Conservation (phyloP, 441 rosid species). For the Eugenia klotzschiana region DNA sequence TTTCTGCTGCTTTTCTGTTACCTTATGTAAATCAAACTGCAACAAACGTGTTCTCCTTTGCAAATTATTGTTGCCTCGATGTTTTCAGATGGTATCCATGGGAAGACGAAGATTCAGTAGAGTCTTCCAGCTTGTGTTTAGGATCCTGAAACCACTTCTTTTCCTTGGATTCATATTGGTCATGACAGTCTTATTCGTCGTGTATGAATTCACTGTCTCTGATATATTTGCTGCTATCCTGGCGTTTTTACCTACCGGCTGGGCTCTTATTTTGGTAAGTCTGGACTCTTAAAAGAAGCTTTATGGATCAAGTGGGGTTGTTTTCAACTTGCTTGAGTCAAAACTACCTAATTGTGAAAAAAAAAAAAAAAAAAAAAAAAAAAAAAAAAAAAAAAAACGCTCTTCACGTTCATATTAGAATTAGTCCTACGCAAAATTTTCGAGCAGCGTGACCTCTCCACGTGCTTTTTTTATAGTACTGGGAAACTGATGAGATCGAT, state of each 20-base stretch:
- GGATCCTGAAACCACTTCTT: conserved; percentile 89
- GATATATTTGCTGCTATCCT: conserved; percentile 69
- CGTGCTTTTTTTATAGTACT: not conserved
- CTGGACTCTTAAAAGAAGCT: not conserved
- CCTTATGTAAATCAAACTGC: not conserved
- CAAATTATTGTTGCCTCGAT: not conserved
- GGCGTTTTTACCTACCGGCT: conserved; percentile 84
- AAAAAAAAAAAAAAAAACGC: not conserved
- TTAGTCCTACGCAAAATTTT: not conserved
- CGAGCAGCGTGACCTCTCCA: not conserved
- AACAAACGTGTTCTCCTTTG: not conserved
- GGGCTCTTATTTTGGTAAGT: conserved; percentile 90
- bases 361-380: too few relatives aligned
- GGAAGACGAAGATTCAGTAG: conserved; percentile 71
- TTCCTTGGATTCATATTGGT: conserved; percentile 83
- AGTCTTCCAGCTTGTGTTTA: conserved; percentile 80
- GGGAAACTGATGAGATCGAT: not conserved
- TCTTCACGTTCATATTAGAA: not conserved
- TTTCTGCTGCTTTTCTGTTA: not conserved
- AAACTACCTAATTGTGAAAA: not conserved
- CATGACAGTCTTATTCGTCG: conserved; percentile 70
- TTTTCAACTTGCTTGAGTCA: accelerated
- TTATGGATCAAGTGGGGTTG: not conserved
- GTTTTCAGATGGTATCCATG: conserved; percentile 68
- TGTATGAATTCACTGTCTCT: conserved; percentile 44